Evolutionary conservation across 2,329 filamentous ascomycete genomes (phyloP).

Genomic region (Pseudogymnoascus sp.): DNA sequence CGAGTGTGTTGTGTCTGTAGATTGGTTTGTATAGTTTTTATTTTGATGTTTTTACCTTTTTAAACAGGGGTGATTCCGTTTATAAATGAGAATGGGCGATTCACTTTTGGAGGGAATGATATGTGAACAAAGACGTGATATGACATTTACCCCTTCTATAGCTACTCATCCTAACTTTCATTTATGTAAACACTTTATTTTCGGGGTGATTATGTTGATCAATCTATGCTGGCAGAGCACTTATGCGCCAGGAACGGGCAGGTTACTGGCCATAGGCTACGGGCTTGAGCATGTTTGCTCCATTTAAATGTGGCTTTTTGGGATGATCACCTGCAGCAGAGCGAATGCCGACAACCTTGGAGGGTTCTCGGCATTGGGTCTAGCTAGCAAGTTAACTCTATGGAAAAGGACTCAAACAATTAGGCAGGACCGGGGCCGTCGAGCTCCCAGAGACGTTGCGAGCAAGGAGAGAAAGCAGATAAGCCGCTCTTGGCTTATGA

Average conservation of each 20-base stretch:
- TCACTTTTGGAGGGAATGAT: background rate
- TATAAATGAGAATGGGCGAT: background rate
- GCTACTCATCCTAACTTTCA: background rate
- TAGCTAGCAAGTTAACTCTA: background rate
- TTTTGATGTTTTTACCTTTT: background rate
- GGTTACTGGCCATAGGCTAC: background rate
- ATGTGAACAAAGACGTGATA: background rate
- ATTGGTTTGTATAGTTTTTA: background rate
- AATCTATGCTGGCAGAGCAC: background rate
- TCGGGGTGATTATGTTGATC: background rate
- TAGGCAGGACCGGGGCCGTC: too few species aligned
- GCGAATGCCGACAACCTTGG: background rate
- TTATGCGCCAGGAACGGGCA: background rate
- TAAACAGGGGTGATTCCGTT: background rate
- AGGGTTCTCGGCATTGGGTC: background rate
- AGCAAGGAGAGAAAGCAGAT: background rate
- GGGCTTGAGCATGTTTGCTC: slow-evolving; percentile 1
- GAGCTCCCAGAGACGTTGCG: too few species aligned
- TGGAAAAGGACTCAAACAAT: too few species aligned
- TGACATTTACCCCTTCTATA: background rate
- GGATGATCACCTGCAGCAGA: background rate
- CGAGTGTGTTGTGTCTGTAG: background rate
- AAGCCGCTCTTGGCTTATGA: background rate
- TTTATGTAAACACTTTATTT: background rate
- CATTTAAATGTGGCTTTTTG: slow-evolving; percentile 4